Evolutionary conservation across 148 eudicot genomes (phyloP), one percentile per base, ranked within the genome.

Genomic region (Hydrangea macrophylla): DNA sequence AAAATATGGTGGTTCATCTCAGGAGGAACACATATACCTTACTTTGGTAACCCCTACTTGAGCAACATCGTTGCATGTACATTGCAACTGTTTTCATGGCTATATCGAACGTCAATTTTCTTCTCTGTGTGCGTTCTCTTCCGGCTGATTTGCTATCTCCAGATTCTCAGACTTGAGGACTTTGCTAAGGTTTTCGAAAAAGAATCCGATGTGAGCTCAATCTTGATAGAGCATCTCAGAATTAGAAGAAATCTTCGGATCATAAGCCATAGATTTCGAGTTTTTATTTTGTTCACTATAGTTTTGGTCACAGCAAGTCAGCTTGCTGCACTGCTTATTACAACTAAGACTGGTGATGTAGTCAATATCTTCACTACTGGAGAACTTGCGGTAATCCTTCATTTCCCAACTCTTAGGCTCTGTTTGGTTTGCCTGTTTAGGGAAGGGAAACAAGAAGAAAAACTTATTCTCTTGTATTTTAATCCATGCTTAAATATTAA

Each of bases 1-100:
- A 93, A 88, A 62, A 83, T 90, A 36, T 93, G 96, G 98, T 90
- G 98, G 98, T 93, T 88, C 83, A 60, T 70, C 18, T 76, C 96
- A 31, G 95, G 95, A 35, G 89, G 90, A 40, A 67, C 69, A 28
- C 60, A 61, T 62, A 90, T 88, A 31, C 96, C 98, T 0, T 81
- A 84, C 63, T 73, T 75, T 37, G 78, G 60, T 55, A 88, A 85
- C 53, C 64, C 82, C 1, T 72, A 73, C 13, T 35, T 80, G 9
- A 88, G 90, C 77, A 82, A 88, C 60, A 40, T 67, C 3, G n/a
- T 90, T 6, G 78, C 85, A 0, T 93, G 96, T 75, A 40, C 76
- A 5, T 70, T 93, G 55, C 80, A 84, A 45, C 81, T 86, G 72
- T 82, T 77, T 53, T 90, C 98, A 0, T 93, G 94, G 96, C 78